Conservation (phyloP, 768 basidiomycete genomes). For the Kwoniella pini region DNA sequence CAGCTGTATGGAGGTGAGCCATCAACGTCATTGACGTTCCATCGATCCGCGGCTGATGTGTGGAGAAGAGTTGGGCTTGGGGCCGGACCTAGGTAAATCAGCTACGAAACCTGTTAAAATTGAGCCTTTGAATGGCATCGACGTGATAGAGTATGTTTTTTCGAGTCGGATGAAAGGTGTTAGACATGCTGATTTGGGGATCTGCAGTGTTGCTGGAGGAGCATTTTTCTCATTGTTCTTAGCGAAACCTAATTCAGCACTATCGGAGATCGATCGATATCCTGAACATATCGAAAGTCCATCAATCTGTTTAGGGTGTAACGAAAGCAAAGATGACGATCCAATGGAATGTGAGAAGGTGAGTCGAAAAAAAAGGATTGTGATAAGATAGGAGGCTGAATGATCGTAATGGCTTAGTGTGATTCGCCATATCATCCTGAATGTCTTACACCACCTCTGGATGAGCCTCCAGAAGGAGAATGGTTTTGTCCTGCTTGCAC, state of each 20-base stretch:
- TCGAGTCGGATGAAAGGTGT: too few relatives aligned
- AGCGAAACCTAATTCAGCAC: conserved; percentile 71
- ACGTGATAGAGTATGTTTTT: conserved; percentile 69
- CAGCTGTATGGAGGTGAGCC: conserved; percentile 41
- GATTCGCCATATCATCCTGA: conserved; percentile 82
- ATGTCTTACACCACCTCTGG: conserved; percentile 77
- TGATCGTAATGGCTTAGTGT: too few relatives aligned
- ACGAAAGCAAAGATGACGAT: conserved; percentile 65
- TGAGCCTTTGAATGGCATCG: conserved; percentile 69
- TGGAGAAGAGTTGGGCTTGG: conserved; percentile 42
- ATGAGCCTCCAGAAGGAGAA: conserved; percentile 78
- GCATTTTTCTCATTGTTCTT: conserved; percentile 86
- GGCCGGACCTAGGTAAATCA: conserved; percentile 61
- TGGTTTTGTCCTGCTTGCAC: conserved; percentile 77
- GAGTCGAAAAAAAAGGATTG: too few relatives aligned
- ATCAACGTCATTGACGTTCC: not conserved
- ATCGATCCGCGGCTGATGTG: not conserved
- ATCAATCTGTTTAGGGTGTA: conserved; percentile 72
- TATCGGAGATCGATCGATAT: conserved; percentile 64
- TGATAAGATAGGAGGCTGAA: too few relatives aligned
- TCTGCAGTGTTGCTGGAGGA: conserved; percentile 71
- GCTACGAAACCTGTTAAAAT: conserved; percentile 60
- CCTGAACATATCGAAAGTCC: conserved; percentile 68
- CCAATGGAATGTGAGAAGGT: conserved; percentile 91
- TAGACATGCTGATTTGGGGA: too few relatives aligned